These are phyloP conservation scores for Yarrowia bubula DNA, from an alignment of 805 yeast species.

Conservation along the genomic window DNA sequence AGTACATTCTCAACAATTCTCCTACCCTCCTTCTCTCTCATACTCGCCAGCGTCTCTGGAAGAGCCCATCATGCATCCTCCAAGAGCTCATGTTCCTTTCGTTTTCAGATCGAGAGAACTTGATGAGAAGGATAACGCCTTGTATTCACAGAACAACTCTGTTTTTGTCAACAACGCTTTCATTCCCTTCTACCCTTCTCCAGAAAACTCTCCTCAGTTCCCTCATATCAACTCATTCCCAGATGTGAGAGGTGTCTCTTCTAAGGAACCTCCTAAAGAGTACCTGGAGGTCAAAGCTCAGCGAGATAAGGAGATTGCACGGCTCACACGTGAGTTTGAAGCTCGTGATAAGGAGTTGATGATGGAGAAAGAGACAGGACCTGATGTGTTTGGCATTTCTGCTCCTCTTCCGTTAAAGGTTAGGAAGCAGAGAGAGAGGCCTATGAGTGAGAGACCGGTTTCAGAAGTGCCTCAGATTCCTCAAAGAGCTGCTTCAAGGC, in stretches of 20 bases:
- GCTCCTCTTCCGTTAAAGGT: constrained; percentile 2
- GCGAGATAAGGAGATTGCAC: constrained; percentile 23
- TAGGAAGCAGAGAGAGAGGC: background rate
- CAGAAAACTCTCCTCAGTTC: constrained; percentile 11
- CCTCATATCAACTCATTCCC: constrained; percentile 22
- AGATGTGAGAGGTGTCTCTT: background rate
- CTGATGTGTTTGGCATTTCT: background rate
- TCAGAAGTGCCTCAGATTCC: constrained; percentile 8
- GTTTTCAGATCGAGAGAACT: constrained; percentile 16
- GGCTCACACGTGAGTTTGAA: constrained; percentile 4
- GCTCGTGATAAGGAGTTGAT: background rate
- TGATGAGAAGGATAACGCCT: constrained; percentile 5
- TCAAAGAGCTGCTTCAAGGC: background rate
- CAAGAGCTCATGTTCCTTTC: constrained; percentile 8
- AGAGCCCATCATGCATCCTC: constrained; percentile 25
- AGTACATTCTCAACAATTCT: constrained; percentile 15
- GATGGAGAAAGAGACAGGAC: background rate
- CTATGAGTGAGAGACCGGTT: background rate
- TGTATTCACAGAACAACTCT: constrained; percentile 4
- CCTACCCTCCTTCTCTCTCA: constrained; percentile 6
- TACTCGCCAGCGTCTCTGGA: constrained; percentile 15
- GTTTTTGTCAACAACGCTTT: constrained; percentile 5
- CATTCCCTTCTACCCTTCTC: constrained; percentile 10
- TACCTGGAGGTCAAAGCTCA: background rate
- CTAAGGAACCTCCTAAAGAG: constrained; percentile 18